Percentiles rank a stretch among this genome's conserved stretches.
phyloP scores from a whole-genome alignment of 2,329 filamentous ascomycete species.

The Colletotrichum melonis region DNA sequence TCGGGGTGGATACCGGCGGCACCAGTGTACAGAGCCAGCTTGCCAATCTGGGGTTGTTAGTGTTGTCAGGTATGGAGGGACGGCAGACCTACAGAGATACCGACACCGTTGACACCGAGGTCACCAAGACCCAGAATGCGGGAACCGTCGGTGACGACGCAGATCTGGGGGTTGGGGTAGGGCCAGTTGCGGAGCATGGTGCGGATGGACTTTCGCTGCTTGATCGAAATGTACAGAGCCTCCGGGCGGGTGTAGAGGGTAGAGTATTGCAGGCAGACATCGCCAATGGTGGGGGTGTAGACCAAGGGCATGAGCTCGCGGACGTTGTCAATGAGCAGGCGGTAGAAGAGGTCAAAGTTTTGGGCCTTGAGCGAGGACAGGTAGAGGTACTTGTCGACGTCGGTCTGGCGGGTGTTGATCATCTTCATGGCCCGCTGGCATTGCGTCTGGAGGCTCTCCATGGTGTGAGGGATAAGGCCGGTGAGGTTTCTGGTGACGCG shows the following conservation, averaged over 20 bases:
- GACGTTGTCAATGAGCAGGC: conserved; percentile 81
- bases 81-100: conserved; percentile 79
- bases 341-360: conserved; percentile 86
- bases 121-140: conserved; percentile 93
- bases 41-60: conserved; percentile 74
- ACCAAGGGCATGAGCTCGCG: conserved; percentile 85
- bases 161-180: conserved; percentile 89
- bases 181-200: conserved; percentile 95
- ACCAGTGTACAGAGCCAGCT: conserved; percentile 93
- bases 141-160: conserved; percentile 95
- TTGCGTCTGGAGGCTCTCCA: conserved; percentile 70
- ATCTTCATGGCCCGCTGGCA: conserved; percentile 78
- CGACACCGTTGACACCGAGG: conserved; percentile 96
- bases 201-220: conserved; percentile 90
- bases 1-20: conserved; percentile 93
- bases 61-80: background rate
- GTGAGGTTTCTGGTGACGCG: conserved; percentile 73
- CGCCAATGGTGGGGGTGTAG: conserved; percentile 92
- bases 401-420: conserved; percentile 75
- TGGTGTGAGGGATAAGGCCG: conserved; percentile 73
- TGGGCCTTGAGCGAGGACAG: conserved; percentile 79
- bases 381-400: conserved; percentile 87
- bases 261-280: conserved; percentile 96
- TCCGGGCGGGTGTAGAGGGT: conserved; percentile 95
- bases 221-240: conserved; percentile 95